A percentile compares a stretch with the other conserved stretches of the same genome.
phyloP scores from a whole-genome alignment of 169 alveolate genomes.

The Eimeria sp. region DNA sequence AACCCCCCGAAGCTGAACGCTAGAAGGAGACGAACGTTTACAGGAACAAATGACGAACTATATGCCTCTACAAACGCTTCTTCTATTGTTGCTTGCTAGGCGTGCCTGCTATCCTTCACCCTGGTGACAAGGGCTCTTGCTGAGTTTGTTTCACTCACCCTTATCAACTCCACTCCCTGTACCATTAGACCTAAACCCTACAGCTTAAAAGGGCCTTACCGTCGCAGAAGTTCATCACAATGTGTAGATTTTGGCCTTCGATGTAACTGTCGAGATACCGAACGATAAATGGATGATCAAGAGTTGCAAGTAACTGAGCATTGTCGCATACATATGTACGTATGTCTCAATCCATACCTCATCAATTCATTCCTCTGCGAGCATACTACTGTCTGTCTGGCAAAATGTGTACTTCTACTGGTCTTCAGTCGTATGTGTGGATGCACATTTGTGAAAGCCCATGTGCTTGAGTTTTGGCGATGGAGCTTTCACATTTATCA shows the following conservation, averaged over 20 bases:
- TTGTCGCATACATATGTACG: background rate
- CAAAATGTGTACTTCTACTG: background rate
- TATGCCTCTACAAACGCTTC: no score
- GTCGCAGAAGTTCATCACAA: slow-evolving; percentile 95
- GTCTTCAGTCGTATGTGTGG: background rate
- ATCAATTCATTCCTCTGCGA: no score
- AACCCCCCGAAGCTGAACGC: background rate
- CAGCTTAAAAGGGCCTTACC: slow-evolving; percentile 86
- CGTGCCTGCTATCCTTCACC: no score
- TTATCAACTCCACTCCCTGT: background rate
- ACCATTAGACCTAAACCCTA: background rate
- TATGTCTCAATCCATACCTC: slow-evolving; percentile 21
- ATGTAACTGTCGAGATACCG: slow-evolving; percentile 95
- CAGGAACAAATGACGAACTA: no score
- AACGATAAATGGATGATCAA: slow-evolving; percentile 96
- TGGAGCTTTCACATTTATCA: no score
- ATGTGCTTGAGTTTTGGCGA: no score
- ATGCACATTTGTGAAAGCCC: background rate
- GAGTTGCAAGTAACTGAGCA: slow-evolving; percentile 91
- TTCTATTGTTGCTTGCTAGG: no score
- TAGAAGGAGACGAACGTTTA: background rate
- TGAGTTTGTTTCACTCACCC: no score
- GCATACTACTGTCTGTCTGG: no score
- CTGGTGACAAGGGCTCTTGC: no score
- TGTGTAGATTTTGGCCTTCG: slow-evolving; percentile 92